Percentiles rank a stretch among this genome's conserved stretches.
phyloP scores from a whole-genome alignment of 2,329 filamentous ascomycete genomes.

The Didymella lethalis region DNA sequence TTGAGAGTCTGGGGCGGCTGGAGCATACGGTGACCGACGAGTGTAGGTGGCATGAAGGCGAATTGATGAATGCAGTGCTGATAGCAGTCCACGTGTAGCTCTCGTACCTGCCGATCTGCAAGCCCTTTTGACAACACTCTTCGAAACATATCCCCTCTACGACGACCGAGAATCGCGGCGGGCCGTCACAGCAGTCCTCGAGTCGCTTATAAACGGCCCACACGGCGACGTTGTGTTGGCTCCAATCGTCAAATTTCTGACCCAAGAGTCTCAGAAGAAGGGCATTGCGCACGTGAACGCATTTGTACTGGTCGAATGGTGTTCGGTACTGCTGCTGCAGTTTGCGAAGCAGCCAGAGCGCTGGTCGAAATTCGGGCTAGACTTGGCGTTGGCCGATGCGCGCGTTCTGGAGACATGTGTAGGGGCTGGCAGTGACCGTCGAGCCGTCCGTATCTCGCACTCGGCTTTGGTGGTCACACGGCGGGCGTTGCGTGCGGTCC shows the following conservation, averaged over 20 bases:
- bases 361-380: slow-evolving; percentile 71
- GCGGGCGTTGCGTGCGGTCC: slow-evolving; percentile 78
- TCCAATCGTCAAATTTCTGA: slow-evolving; percentile 71
- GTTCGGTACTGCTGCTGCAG: slow-evolving; percentile 77
- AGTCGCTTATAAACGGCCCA: slow-evolving; percentile 67
- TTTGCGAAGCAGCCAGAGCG: slow-evolving; percentile 65
- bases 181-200: slow-evolving; percentile 82
- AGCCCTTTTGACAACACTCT: slow-evolving; percentile 73
- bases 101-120: slow-evolving; percentile 56
- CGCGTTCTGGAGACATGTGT: slow-evolving; percentile 81
- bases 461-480: slow-evolving; percentile 81
- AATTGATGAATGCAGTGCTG: slow-evolving; percentile 17
- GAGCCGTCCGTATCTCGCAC: slow-evolving; percentile 66
- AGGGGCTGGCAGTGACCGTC: slow-evolving; percentile 50
- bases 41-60: slow-evolving; percentile 48
- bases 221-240: slow-evolving; percentile 66
- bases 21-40: slow-evolving; percentile 54
- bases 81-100: slow-evolving; percentile 37
- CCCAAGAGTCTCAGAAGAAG: slow-evolving; percentile 76
- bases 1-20: slow-evolving; percentile 54
- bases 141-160: slow-evolving; percentile 88
- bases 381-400: slow-evolving; percentile 73
- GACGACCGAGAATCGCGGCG: slow-evolving; percentile 82
- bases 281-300: slow-evolving; percentile 81
- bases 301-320: slow-evolving; percentile 93